Evolutionary conservation across 345 rosid species (phyloP).

Genomic region (Excoecaria cochinchinensis): DNA sequence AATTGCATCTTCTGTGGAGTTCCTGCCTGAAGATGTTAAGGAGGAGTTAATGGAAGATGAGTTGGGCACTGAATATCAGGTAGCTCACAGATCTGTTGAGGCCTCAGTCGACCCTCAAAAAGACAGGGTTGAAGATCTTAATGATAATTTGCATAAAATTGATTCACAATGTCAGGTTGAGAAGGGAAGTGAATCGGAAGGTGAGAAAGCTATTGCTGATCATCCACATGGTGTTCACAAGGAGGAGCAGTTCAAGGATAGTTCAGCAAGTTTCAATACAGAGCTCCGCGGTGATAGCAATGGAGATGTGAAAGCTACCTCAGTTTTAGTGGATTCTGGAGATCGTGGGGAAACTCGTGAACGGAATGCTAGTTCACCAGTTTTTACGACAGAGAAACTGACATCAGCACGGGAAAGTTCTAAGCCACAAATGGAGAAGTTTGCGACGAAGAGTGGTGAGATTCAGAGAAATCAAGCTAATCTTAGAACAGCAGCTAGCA

Average conservation of each 20-base stretch:
- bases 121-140: constrained; percentile 22
- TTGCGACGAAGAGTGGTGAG: constrained; percentile 29
- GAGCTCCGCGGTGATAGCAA: constrained; percentile 16
- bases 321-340: constrained; percentile 10
- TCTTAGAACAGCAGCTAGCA: constrained; percentile 22
- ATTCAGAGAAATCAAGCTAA: constrained; percentile 20
- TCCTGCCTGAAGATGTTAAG: constrained; percentile 22
- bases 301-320: constrained; percentile 22
- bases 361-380: constrained; percentile 17
- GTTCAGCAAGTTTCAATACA: background rate
- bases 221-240: constrained; percentile 16
- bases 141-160: constrained; percentile 18
- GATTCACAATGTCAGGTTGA: constrained; percentile 17
- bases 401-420: constrained; percentile 17
- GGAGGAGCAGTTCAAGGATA: constrained; percentile 15
- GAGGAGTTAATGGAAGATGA: constrained; percentile 26
- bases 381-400: constrained; percentile 17
- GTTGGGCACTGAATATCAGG: constrained; percentile 22
- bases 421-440: constrained; percentile 24
- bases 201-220: constrained; percentile 12
- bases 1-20: constrained; percentile 15
- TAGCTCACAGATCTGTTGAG: constrained; percentile 13
- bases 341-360: constrained; percentile 7
- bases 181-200: constrained; percentile 17
- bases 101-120: constrained; percentile 22